Evolutionary conservation across 768 basidiomycete species (phyloP).

Genomic region (Scleroderma citrinum): DNA sequence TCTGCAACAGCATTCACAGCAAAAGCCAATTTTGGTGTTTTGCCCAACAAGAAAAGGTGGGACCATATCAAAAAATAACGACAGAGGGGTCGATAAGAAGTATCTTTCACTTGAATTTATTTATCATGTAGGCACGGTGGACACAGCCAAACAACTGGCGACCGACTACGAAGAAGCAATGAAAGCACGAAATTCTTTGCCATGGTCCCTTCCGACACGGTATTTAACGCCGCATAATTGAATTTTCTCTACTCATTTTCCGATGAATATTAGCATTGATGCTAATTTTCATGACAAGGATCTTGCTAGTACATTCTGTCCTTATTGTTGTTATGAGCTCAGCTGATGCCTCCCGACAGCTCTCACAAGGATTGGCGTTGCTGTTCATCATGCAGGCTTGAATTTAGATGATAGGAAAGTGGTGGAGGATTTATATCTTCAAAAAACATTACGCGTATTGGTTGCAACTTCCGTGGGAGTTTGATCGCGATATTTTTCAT

Average conservation of each 20-base stretch:
- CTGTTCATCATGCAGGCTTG: slow-evolving; percentile 90
- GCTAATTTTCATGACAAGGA: slow-evolving; percentile 62
- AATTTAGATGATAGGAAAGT: slow-evolving; percentile 62
- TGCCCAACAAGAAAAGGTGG: slow-evolving; percentile 82
- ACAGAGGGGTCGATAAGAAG: background rate
- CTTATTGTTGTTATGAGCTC: background rate
- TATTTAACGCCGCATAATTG: slow-evolving; percentile 16
- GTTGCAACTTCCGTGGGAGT: slow-evolving; percentile 75
- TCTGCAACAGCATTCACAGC: slow-evolving; percentile 65
- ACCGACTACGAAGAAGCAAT: slow-evolving; percentile 62
- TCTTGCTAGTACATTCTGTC: slow-evolving; percentile 37
- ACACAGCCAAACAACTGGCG: slow-evolving; percentile 71
- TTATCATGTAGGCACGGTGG: slow-evolving; percentile 42
- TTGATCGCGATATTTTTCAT: background rate
- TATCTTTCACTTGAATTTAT: background rate
- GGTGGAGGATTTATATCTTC: slow-evolving; percentile 70
- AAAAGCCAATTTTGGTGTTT: slow-evolving; percentile 87
- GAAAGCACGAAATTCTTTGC: slow-evolving; percentile 43
- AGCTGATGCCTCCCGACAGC: slow-evolving; percentile 32
- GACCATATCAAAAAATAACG: background rate
- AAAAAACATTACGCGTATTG: slow-evolving; percentile 58
- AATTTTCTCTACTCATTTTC: background rate
- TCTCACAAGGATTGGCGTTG: slow-evolving; percentile 70
- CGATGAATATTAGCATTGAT: slow-evolving; percentile 38
- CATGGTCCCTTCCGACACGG: slow-evolving; percentile 65